Conservation (phyloP, 331 rosid species). For the Quercus lobata region DNA sequence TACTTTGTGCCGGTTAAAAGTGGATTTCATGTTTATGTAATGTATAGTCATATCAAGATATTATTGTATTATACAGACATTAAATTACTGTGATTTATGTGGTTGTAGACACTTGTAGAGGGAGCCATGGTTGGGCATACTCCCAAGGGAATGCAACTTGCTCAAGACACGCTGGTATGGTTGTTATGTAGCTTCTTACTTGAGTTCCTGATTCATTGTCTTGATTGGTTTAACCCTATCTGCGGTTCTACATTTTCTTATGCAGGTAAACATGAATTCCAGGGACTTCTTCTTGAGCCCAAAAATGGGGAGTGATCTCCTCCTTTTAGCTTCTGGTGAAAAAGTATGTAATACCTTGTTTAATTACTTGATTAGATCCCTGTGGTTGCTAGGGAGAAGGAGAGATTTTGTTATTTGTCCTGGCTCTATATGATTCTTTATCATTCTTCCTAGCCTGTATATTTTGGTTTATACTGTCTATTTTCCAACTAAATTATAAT, state of each 20-base stretch:
- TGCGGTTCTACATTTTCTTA: neutral
- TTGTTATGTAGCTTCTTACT: constrained; percentile 15
- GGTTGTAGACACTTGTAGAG: constrained; percentile 67
- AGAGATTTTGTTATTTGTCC: neutral
- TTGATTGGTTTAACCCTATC: constrained; percentile 2
- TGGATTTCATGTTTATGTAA: neutral
- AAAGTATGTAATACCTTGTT: constrained; percentile 43
- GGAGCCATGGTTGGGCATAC: constrained; percentile 95
- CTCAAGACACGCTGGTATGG: constrained; percentile 72
- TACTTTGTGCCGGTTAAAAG: neutral
- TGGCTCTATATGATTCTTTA: neutral
- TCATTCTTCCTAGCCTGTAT: neutral
- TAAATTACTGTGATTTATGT: constrained; percentile 23
- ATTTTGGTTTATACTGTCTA: constrained; percentile 3
- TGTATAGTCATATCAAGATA: neutral
- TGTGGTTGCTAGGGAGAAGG: constrained; percentile 4
- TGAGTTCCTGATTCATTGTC: neutral
- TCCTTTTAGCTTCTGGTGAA: constrained; percentile 79
- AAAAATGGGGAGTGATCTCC: constrained; percentile 66
- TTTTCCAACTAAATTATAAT: neutral
- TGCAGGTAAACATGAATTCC: constrained; percentile 59
- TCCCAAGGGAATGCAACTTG: constrained; percentile 85
- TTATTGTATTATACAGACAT: neutral
- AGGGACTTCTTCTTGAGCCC: constrained; percentile 49
- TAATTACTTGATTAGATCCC: neutral